Evolutionary conservation across 768 basidiomycete genomes (phyloP).

Genomic region (Russula sp.): DNA sequence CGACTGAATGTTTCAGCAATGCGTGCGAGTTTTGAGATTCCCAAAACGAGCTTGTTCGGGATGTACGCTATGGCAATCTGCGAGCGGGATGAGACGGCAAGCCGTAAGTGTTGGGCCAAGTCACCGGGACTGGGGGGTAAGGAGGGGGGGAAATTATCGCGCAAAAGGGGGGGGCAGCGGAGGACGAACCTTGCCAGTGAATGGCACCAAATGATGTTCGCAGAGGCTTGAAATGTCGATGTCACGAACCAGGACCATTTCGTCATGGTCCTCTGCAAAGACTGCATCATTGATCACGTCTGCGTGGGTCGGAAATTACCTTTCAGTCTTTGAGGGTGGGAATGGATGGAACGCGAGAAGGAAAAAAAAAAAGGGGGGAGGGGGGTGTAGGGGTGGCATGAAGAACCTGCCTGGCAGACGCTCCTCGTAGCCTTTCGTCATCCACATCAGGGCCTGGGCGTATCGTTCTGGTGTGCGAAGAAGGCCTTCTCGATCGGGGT

Average conservation of each 20-base stretch:
- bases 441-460: constrained; percentile 96
- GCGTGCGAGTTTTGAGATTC: constrained; percentile 28
- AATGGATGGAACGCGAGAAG: not conserved
- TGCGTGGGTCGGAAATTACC: constrained; percentile 35
- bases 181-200: constrained; percentile 84
- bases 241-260: constrained; percentile 98
- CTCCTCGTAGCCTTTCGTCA: constrained; percentile 98
- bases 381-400: not conserved
- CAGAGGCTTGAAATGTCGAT: constrained; percentile 97
- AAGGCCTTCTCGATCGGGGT: constrained; percentile 92
- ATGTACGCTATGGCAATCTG: constrained; percentile 83
- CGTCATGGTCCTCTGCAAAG: constrained; percentile 98
- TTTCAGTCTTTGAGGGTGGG: constrained; percentile 12
- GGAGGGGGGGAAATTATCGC: not conserved
- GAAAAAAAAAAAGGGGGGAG: constrained; percentile 25
- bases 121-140: constrained; percentile 20
- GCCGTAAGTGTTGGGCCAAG: constrained; percentile 24
- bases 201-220: constrained; percentile 98
- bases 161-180: constrained; percentile 2
- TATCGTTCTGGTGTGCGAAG: constrained; percentile 91
- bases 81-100: constrained; percentile 1
- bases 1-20: constrained; percentile 55
- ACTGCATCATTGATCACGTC: constrained; percentile 99
- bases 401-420: constrained; percentile 81
- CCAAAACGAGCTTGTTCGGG: constrained; percentile 29